These are phyloP conservation scores for Suhomyces bribrorum DNA, from an alignment of 1,139 yeast species.

Conservation along the genomic window DNA sequence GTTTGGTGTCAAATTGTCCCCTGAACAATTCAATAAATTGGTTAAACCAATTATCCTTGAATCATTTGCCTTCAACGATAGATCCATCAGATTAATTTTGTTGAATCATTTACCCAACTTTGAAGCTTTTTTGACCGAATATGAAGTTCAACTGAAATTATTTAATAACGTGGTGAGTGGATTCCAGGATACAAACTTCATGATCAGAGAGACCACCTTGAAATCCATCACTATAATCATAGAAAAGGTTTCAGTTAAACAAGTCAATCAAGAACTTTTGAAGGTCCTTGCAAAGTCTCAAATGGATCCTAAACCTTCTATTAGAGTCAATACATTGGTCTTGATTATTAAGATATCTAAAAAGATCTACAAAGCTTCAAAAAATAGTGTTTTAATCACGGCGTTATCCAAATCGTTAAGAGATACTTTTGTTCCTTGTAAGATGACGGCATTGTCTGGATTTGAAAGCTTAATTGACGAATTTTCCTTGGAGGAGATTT, in stretches of 20 bases:
- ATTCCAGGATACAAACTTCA: slow-evolving; percentile 79
- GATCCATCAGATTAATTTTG: slow-evolving; percentile 72
- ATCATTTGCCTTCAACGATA: slow-evolving; percentile 67
- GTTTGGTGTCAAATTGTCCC: slow-evolving; percentile 42
- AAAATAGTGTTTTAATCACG: slow-evolving; percentile 76
- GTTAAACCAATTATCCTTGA: slow-evolving; percentile 67
- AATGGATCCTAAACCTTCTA: slow-evolving; percentile 78
- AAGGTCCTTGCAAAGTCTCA: slow-evolving; percentile 85
- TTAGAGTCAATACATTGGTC: slow-evolving; percentile 82
- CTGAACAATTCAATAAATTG: slow-evolving; percentile 41
- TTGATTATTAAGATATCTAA: slow-evolving; percentile 72
- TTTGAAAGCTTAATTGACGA: slow-evolving; percentile 63
- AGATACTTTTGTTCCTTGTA: slow-evolving; percentile 77
- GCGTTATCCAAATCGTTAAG: slow-evolving; percentile 83
- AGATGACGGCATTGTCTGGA: slow-evolving; percentile 78
- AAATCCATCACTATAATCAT: slow-evolving; percentile 66
- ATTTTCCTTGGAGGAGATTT: slow-evolving; percentile 74
- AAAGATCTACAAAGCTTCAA: slow-evolving; percentile 57
- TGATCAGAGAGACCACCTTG: slow-evolving; percentile 78
- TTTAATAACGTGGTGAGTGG: slow-evolving; percentile 74
- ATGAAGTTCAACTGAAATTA: slow-evolving; percentile 68
- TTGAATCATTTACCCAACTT: slow-evolving; percentile 63
- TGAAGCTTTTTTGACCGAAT: slow-evolving; percentile 51
- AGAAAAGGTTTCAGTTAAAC: slow-evolving; percentile 72
- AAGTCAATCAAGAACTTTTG: slow-evolving; percentile 81